Percentiles rank a stretch among this genome's conserved stretches.
Conservation (phyloP, 768 basidiomycete genomes). For the Lentinula boryana region DNA sequence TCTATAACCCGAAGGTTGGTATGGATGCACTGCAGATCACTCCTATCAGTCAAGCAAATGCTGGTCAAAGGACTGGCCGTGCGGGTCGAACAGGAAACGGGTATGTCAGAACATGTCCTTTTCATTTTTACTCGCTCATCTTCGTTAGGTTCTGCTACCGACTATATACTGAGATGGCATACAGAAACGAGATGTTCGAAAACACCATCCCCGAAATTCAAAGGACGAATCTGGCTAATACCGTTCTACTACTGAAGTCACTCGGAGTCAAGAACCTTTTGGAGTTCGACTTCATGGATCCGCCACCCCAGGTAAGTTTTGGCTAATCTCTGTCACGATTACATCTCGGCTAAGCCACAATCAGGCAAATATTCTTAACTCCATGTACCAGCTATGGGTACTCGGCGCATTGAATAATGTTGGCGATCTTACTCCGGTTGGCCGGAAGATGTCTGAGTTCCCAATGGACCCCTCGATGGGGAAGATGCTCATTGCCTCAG, state of each 20-base stretch:
- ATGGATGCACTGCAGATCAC: slow-evolving; percentile 99
- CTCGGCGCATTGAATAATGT: slow-evolving; percentile 96
- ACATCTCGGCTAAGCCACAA: not conserved
- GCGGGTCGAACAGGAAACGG: slow-evolving; percentile 96
- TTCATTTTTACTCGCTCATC: slow-evolving; percentile 6
- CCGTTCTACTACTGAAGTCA: slow-evolving; percentile 90
- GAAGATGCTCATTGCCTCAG: slow-evolving; percentile 96
- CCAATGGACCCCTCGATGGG: slow-evolving; percentile 99
- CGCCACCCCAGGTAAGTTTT: slow-evolving; percentile 84
- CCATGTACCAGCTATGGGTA: slow-evolving; percentile 99
- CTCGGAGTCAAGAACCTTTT: slow-evolving; percentile 95
- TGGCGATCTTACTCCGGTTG: slow-evolving; percentile 89
- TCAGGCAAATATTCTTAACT: slow-evolving; percentile 94
- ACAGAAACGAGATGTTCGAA: slow-evolving; percentile 89
- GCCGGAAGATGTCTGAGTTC: slow-evolving; percentile 98
- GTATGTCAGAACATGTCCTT: slow-evolving; percentile 35
- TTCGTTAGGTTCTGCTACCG: slow-evolving; percentile 86
- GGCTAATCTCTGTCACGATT: not conserved
- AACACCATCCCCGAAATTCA: slow-evolving; percentile 99
- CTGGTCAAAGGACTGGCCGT: slow-evolving; percentile 91
- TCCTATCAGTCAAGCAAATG: slow-evolving; percentile 98
- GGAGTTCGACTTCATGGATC: slow-evolving; percentile 99
- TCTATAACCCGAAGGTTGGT: slow-evolving; percentile 98
- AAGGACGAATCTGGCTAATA: slow-evolving; percentile 95
- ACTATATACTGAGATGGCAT: slow-evolving; percentile 96